Evolutionary conservation across 2,329 filamentous ascomycete genomes (phyloP), one percentile per base, ranked within the genome.

Genomic region (Monilinia polystroma): DNA sequence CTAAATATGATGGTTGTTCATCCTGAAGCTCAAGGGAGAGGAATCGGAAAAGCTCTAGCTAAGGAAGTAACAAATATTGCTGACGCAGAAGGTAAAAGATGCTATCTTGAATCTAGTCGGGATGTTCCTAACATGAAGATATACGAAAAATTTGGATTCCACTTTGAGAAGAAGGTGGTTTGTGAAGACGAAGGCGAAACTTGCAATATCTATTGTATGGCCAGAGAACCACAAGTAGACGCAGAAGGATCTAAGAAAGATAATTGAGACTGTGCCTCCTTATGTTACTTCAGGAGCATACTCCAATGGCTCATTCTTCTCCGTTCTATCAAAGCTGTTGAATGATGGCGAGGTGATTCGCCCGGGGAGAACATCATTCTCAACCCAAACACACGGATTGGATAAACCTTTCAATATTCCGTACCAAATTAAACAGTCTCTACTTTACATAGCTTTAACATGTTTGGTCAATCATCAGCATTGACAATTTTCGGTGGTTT

Each of bases 1-100:
- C 88, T 90, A 70, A 92, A 92, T 73, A 90, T 92, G 68, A 85
- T 92, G 72, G 88, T 89, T 0, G 89, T 92, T 1, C 76, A 85
- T 20, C 87, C 88, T 0, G 83, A 86, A 59, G 82, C 82, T 43
- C 89, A 91, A 74, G 87, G 88, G 0, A 84, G 82, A 72, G 89
- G 89, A 0, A 83, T 92, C 2, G 90, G 89, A 0, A 85, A 84
- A 68, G 80, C 82, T 69, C 77, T 92, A 72, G 88, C 91, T 78
- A 80, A 86, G 71, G 80, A 82, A 54, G 87, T 92, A 8, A 86
- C 87, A 20, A 80, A 83, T 52, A 79, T 79, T 72, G 89, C 90
- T 12, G 90, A 92, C 75, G 77, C 77, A 6, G 87, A 91, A 74
- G 84, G 85, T 0, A 82, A 84, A 72, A 82, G 79, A 65, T 91